Evolutionary conservation across 2,329 filamentous ascomycete species (phyloP), one percentile per base, ranked within the genome.

Genomic region (Aotearoamyces nothofagi): DNA sequence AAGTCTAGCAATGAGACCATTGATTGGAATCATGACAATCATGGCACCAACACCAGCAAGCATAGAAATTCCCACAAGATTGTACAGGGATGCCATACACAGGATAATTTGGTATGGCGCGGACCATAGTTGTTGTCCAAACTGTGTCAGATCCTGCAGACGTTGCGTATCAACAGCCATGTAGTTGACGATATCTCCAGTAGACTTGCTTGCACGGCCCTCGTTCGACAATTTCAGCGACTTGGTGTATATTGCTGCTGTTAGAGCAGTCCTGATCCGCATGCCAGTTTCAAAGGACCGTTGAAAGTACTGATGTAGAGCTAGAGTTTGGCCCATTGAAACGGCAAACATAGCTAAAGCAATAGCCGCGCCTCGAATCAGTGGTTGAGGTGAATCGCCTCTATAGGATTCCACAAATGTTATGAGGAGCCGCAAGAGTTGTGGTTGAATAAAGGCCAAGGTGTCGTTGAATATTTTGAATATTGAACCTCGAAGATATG

Each of bases 161-260:
- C 92, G 78, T 54, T 98, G 90, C 9, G 87, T 87, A 50, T 98
- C 90, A 7, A 98, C 87, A 25, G 92, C 90, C 87, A 98, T 98
- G 56, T 93, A 90, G 50, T 98, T 98, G 51, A 98, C 90, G 46
- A 98, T 96, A 46, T 98, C 92, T 33, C 90, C 90, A 0, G 90
- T 98, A 1, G 82, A 81, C 57, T 96, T 94, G 24, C 74, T 57
- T 2, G 84, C 69, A 30, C 87, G 72, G 6, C 90, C 90, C 55
- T 98, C 90, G 44, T 92, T 96, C 4, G 87, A 96, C 11, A 98
- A 63, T 38, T 72, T 77, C 37, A 96, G 64, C 0, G 86, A 79
- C 57, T 98, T 98, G 34, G 76, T 69, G 53, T 98, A 98, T 39
- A 98, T 96, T 33, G 84, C 71, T 2, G 87, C 79, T 5, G 82